phyloP scores from a whole-genome alignment of 495 filamentous ascomycete genomes.

The Talaromyces proteolyticus region DNA sequence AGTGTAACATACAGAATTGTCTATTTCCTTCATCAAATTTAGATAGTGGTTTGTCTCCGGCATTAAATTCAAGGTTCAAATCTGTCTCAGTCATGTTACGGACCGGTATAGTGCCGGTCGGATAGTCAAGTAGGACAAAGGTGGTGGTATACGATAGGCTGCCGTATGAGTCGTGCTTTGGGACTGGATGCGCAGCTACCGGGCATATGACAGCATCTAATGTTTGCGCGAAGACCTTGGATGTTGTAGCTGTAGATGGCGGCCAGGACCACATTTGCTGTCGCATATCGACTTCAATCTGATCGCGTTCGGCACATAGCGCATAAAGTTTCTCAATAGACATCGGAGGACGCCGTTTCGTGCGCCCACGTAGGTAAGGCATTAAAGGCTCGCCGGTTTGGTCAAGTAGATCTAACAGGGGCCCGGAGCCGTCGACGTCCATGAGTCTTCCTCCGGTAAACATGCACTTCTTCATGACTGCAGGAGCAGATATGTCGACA shows the following conservation, averaged over 20 bases:
- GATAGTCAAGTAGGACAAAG: conserved; percentile 57
- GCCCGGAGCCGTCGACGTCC: conserved; percentile 45
- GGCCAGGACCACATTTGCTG: conserved; percentile 54
- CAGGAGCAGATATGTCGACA: conserved; percentile 44
- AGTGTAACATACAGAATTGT: conserved; percentile 46
- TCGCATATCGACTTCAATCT: conserved; percentile 49
- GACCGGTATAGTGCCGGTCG: conserved; percentile 53
- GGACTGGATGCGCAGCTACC: conserved; percentile 56
- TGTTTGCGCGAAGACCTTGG: conserved; percentile 13
- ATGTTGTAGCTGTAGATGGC: background rate
- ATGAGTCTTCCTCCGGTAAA: conserved; percentile 51
- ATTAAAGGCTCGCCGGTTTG: conserved; percentile 49
- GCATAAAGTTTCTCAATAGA: conserved; percentile 37
- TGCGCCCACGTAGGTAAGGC: conserved; percentile 48
- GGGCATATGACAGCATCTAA: conserved; percentile 53
- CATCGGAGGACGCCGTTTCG: conserved; percentile 33
- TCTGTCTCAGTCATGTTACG: conserved; percentile 42
- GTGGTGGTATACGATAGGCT: conserved; percentile 53
- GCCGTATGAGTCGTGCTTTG: conserved; percentile 58
- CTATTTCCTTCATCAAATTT: conserved; percentile 60
- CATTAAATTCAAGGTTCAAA: conserved; percentile 37
- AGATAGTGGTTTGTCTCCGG: conserved; percentile 33
- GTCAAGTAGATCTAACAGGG: conserved; percentile 49
- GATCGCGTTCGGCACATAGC: conserved; percentile 42
- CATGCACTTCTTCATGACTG: conserved; percentile 45